Base-by-base conservation (phyloP, 345 rosid genomes). In the Camelina hispida region DNA sequence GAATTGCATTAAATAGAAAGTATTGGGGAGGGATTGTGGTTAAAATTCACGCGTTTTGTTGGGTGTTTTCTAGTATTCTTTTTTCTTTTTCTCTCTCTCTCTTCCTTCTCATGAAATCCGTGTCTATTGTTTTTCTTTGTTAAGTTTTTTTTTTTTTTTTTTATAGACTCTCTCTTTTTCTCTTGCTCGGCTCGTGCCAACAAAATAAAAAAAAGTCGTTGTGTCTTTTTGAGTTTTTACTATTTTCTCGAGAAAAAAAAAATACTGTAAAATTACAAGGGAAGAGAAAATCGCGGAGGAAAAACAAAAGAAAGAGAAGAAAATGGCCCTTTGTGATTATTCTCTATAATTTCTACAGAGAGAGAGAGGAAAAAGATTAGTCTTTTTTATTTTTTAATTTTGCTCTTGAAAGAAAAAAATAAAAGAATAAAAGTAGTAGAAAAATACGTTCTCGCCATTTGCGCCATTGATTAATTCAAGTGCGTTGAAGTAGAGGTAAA, bases 381-480 rank as follows among this genome's bases (percentile, higher is more conserved):
- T 25, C 28, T 25, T 25, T 25, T 25, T 25, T 25, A 3, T 25
- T 25, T 25, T 25, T 25, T 25, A 2, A 23, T 25, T 25, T 25
- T 25, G 28, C 28, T 25, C 28, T 25, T 25, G 28, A 25, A 28
- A 71, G 83, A 66, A 34, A 34, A 6, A 34, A 34, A 8, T 6
- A 8, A 34, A 34, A 34, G 37, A 34, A 34, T 6, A 32, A 32
- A 1, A 32, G 35, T 22, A 22, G 23, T 2, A 23, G 4, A 2
- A 34, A 34, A 46, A 46, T 46, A 66, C n/a, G 61, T 52, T 43
- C 50, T 73, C 81, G 78, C 54, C 74, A 78, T 73, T 72, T 78
- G 62, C 81, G 81, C 81, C 73, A 72, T 77, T 78, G 81, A 66
- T 71, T 72, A 72, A 72, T 66, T 78, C 63, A 65, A 69, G 8